Conservation (phyloP, 2,329 filamentous ascomycete genomes). For the Neoascochyta sp. region DNA sequence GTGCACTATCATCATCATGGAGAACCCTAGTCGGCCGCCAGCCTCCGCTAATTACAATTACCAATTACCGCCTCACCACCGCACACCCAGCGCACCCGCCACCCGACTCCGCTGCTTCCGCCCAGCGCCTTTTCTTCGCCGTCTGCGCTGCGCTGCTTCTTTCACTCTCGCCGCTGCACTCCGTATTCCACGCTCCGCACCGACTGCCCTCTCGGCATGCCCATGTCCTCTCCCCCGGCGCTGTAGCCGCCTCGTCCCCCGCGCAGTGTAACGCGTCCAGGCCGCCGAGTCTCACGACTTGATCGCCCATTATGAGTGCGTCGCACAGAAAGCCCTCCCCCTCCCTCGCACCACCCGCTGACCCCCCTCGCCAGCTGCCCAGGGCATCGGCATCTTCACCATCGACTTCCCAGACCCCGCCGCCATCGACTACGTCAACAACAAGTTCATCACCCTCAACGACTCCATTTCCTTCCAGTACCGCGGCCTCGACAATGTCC, state of each 20-base stretch:
- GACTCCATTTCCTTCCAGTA: slow-evolving; percentile 36
- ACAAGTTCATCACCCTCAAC: slow-evolving; percentile 31
- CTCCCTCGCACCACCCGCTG: slow-evolving; percentile 6
- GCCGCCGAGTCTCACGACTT: no score
- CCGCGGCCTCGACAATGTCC: slow-evolving; percentile 56
- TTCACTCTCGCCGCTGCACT: background rate
- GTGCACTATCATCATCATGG: no score
- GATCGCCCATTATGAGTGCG: slow-evolving; percentile 37
- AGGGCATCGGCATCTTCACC: slow-evolving; percentile 35
- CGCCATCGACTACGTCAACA: slow-evolving; percentile 25
- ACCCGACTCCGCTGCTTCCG: no score
- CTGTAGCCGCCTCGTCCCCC: slow-evolving; percentile 6
- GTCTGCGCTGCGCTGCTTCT: background rate
- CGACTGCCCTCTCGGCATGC: background rate
- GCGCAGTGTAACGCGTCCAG: no score
- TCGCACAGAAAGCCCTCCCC: slow-evolving; percentile 7
- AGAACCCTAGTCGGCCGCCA: no score
- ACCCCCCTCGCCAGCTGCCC: slow-evolving; percentile 27
- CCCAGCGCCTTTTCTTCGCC: no score
- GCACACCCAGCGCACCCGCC: no score
- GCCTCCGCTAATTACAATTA: no score
- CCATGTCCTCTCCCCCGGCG: slow-evolving; percentile 13
- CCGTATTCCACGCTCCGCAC: background rate
- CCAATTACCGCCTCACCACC: no score
- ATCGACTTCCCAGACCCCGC: slow-evolving; percentile 37